Conservation (phyloP, 2,329 filamentous ascomycete genomes). For the Arthrobotrys musiformis region DNA sequence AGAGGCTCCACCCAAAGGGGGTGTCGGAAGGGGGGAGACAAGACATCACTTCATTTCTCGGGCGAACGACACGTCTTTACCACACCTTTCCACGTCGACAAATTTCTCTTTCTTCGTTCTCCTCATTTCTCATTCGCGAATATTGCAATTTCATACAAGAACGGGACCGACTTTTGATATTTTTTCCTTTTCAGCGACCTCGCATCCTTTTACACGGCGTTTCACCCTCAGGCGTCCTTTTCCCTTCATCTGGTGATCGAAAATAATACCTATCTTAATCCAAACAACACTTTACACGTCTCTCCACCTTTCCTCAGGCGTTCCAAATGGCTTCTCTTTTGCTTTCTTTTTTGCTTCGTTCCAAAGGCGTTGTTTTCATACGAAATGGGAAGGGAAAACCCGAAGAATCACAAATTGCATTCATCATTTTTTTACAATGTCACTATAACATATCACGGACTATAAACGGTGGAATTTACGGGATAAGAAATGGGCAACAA, state of each 20-base stretch:
- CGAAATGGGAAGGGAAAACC: not conserved
- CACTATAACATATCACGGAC: too few species aligned
- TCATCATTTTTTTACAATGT: too few species aligned
- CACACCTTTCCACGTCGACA: not conserved
- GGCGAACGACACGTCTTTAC: slow-evolving; percentile 4
- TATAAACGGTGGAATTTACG: slow-evolving; percentile 2
- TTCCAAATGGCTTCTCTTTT: not conserved
- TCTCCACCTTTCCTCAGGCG: slow-evolving; percentile 6
- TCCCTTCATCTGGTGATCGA: not conserved
- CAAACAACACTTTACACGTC: slow-evolving; percentile 10
- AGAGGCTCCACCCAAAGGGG: not conserved
- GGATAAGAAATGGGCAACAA: not conserved
- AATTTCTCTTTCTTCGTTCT: not conserved
- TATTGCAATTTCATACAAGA: too few species aligned
- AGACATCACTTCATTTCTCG: not conserved
- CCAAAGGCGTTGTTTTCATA: not conserved
- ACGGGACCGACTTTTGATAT: not conserved
- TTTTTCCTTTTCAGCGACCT: not conserved
- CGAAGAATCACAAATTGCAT: not conserved
- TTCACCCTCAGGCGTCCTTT: not conserved
- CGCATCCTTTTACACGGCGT: slow-evolving; percentile 11
- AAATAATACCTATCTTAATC: not conserved
- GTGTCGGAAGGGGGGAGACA: not conserved
- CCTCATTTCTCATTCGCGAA: not conserved
- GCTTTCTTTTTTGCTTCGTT: not conserved